A percentile compares a stretch with the other conserved stretches of the same genome.
Conservation (phyloP, 2,329 filamentous ascomycete genomes). For the Colletotrichum incanum region DNA sequence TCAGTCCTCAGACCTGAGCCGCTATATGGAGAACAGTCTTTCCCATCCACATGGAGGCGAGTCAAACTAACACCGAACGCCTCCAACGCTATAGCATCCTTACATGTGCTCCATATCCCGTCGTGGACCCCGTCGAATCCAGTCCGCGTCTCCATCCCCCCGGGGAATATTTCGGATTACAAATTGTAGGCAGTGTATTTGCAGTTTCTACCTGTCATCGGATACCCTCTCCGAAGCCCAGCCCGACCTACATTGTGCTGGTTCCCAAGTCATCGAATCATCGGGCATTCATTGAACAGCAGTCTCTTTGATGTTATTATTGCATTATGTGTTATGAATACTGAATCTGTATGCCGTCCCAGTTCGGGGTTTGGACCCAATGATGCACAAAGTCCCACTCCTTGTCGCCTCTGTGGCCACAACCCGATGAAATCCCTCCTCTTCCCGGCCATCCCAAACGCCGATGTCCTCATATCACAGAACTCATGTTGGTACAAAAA, state of each 20-base stretch:
- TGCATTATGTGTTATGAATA: background rate
- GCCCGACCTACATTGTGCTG: background rate
- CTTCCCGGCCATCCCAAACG: slow-evolving; percentile 9
- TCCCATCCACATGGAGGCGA: slow-evolving; percentile 20
- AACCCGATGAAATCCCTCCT: background rate
- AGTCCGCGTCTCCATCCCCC: slow-evolving; percentile 20
- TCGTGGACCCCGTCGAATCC: slow-evolving; percentile 16
- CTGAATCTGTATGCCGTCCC: slow-evolving; percentile 12
- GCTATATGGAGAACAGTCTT: background rate
- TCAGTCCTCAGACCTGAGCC: background rate
- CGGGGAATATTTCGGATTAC: slow-evolving; percentile 43
- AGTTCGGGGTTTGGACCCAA: slow-evolving; percentile 29
- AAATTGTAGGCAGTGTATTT: slow-evolving; percentile 35
- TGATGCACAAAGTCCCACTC: slow-evolving; percentile 18
- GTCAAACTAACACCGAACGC: slow-evolving; percentile 29
- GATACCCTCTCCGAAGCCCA: background rate
- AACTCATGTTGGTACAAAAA: background rate
- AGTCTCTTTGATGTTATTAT: slow-evolving; percentile 2
- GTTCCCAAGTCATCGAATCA: background rate
- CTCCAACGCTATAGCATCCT: background rate
- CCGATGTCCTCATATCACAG: slow-evolving; percentile 9
- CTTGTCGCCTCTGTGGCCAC: slow-evolving; percentile 6
- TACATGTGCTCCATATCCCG: slow-evolving; percentile 39
- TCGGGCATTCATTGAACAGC: background rate
- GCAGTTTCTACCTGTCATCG: slow-evolving; percentile 7